These are phyloP conservation scores for Chalciporus piperatus DNA, from an alignment of 768 basidiomycete species.

Conservation along the genomic window DNA sequence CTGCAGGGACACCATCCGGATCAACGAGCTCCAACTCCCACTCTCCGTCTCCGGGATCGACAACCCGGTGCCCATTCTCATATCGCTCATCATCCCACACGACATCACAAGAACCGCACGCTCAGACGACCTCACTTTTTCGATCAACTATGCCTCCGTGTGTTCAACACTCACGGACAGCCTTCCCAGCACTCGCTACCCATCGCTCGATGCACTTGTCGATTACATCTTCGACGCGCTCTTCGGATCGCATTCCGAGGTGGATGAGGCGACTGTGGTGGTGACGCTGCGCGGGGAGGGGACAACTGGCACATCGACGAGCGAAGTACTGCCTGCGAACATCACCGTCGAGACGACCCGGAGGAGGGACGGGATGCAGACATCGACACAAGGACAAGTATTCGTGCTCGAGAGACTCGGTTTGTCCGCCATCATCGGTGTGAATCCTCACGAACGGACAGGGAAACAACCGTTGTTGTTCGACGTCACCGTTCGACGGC, in stretches of 20 bases:
- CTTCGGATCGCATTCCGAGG: conserved; percentile 32
- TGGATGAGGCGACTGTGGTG: conserved; percentile 40
- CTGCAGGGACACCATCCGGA: conserved; percentile 36
- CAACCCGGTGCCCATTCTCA: conserved; percentile 46
- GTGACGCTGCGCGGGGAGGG: conserved; percentile 36
- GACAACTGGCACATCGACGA: too few species aligned
- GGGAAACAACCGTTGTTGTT: conserved; percentile 61
- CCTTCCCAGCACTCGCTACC: conserved; percentile 30
- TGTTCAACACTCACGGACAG: conserved; percentile 28
- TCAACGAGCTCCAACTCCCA: conserved; percentile 47
- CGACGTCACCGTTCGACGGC: conserved; percentile 40
- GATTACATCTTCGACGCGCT: conserved; percentile 39
- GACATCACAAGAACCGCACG: conserved; percentile 48
- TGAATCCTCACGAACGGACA: conserved; percentile 62
- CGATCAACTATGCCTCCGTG: conserved; percentile 60
- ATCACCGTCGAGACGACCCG: conserved; percentile 41
- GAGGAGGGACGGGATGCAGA: conserved; percentile 11
- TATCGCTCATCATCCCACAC: conserved; percentile 50
- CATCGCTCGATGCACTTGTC: conserved; percentile 46
- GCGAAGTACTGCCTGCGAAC: conserved; percentile 44
- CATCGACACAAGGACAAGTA: conserved; percentile 18
- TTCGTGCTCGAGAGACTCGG: conserved; percentile 39
- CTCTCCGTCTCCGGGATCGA: conserved; percentile 35
- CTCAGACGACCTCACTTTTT: conserved; percentile 52
- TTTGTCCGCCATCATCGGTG: conserved; percentile 59